phyloP scores from a whole-genome alignment of 2,329 filamentous ascomycete species.

The Cryphonectria carpinicola region DNA sequence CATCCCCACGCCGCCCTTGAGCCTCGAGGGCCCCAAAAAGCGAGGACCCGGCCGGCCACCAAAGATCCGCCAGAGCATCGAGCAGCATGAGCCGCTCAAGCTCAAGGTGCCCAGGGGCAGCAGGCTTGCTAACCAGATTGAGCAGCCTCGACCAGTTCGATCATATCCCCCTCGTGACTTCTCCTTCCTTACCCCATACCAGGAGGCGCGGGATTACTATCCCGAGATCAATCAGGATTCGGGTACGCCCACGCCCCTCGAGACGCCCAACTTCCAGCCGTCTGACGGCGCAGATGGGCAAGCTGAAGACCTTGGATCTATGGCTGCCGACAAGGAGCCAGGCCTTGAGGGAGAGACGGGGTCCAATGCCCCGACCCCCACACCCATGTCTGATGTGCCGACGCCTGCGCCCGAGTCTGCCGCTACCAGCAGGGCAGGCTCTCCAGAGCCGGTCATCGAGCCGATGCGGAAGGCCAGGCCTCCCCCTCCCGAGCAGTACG shows the following conservation, averaged over 20 bases:
- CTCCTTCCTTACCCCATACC: slow-evolving; percentile 25
- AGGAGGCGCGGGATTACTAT: slow-evolving; percentile 21
- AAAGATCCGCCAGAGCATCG: slow-evolving; percentile 25
- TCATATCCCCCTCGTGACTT: slow-evolving; percentile 21
- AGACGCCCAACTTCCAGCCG: slow-evolving; percentile 21
- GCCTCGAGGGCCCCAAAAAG: slow-evolving; percentile 23
- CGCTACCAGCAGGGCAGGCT: slow-evolving; percentile 23
- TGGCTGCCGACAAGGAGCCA: slow-evolving; percentile 21
- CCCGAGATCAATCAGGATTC: slow-evolving; percentile 24
- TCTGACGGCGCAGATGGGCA: slow-evolving; percentile 22
- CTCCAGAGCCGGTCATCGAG: slow-evolving; percentile 25
- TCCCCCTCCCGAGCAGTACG: slow-evolving; percentile 41
- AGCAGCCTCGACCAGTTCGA: slow-evolving; percentile 22
- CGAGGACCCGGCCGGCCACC: slow-evolving; percentile 25
- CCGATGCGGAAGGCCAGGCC: slow-evolving; percentile 27
- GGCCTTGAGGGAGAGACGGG: slow-evolving; percentile 25
- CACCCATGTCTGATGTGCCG: slow-evolving; percentile 33
- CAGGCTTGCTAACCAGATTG: slow-evolving; percentile 6
- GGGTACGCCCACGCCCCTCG: slow-evolving; percentile 21
- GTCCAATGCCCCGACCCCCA: slow-evolving; percentile 27
- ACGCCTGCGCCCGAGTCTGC: slow-evolving; percentile 25
- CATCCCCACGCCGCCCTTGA: slow-evolving; percentile 7
- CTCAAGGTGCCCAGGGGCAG: slow-evolving; percentile 17
- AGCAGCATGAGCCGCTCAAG: slow-evolving; percentile 21
- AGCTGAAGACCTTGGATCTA: slow-evolving; percentile 19